These are phyloP conservation scores for Penicillium rolfsii DNA, from an alignment of 2,329 filamentous ascomycete species.

Conservation along the genomic window DNA sequence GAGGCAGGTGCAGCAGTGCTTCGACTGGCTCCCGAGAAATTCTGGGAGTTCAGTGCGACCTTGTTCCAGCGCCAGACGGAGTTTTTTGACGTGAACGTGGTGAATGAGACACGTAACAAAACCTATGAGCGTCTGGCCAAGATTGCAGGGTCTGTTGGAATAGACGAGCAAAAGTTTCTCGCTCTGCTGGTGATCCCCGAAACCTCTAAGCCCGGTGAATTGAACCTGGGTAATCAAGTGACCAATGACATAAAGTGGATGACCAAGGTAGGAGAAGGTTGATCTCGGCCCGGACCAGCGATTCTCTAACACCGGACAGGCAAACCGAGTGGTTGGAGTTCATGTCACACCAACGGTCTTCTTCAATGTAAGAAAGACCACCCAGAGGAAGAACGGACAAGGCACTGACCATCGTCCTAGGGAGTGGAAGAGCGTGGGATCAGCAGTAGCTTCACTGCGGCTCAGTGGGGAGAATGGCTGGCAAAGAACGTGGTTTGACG, in stretches of 20 bases:
- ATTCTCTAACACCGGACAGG: constrained; percentile 38
- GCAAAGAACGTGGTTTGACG: constrained; percentile 62
- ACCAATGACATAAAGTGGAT: constrained; percentile 84
- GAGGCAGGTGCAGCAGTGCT: constrained; percentile 85
- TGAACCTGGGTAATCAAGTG: constrained; percentile 80
- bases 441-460: constrained; percentile 73
- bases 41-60: constrained; percentile 75
- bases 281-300: background rate
- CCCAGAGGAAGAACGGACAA: constrained; percentile 3
- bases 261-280: constrained; percentile 63
- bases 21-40: constrained; percentile 68
- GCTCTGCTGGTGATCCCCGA: constrained; percentile 69
- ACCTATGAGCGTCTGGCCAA: constrained; percentile 80
- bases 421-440: constrained; percentile 77
- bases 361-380: constrained; percentile 64
- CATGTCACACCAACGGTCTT: constrained; percentile 91
- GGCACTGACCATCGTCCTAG: constrained; percentile 37
- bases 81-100: constrained; percentile 84
- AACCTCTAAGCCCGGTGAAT: constrained; percentile 67
- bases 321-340: constrained; percentile 72
- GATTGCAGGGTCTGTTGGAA: constrained; percentile 68
- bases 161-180: constrained; percentile 72
- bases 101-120: constrained; percentile 79
- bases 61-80: constrained; percentile 71
- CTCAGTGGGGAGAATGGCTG: constrained; percentile 87